Conservation (phyloP, 257 asterid genomes). For the Eucommia ulmoides region DNA sequence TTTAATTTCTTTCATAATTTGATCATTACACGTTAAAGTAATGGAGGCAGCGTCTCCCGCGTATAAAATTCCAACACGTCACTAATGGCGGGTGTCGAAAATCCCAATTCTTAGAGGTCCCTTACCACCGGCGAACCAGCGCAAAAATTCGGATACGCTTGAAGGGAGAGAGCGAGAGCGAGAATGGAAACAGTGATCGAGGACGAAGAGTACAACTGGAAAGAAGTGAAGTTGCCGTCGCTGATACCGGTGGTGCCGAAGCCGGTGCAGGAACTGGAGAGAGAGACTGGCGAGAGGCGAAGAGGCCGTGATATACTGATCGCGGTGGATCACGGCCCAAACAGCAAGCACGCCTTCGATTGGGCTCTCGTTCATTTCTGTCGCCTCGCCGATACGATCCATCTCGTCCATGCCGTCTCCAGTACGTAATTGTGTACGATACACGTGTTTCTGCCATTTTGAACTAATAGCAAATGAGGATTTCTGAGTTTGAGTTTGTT, state of each 20-base stretch:
- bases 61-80: no score
- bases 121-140: no score
- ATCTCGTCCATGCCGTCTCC: slow-evolving; percentile 68
- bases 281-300: slow-evolving; percentile 73
- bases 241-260: slow-evolving; percentile 41
- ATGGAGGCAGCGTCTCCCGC: no score
- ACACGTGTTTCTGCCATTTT: background rate
- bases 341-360: slow-evolving; percentile 90
- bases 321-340: slow-evolving; percentile 88
- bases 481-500: background rate
- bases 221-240: slow-evolving; percentile 55
- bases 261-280: slow-evolving; percentile 46
- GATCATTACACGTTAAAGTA: no score
- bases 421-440: slow-evolving; percentile 19
- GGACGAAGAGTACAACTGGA: slow-evolving; percentile 76
- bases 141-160: no score
- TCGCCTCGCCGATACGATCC: slow-evolving; percentile 83
- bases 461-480: background rate
- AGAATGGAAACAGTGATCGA: slow-evolving; percentile 62
- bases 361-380: slow-evolving; percentile 83
- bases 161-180: background rate
- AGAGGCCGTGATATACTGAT: slow-evolving; percentile 78
- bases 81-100: no score
- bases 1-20: no score
- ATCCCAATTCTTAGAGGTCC: no score